Base-by-base conservation (phyloP, 352 stramenopile species). In the Globisporangium echinulatum region DNA sequence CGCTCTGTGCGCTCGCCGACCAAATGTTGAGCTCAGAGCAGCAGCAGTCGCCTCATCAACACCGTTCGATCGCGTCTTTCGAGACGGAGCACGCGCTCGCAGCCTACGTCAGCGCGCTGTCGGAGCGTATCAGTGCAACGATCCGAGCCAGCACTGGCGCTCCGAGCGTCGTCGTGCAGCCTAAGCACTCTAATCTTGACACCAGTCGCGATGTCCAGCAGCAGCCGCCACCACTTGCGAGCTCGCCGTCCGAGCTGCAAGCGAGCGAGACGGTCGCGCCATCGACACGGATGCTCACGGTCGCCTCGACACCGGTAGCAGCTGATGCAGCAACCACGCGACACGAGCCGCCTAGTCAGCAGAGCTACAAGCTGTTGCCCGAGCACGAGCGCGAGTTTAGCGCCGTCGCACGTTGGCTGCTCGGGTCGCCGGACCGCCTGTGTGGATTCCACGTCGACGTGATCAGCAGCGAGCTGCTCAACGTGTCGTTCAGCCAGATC, bases 1-100 rank as follows among this genome's bases (percentile, higher is more conserved):
- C 72, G 50, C 58, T 88, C 4, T 85, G 79, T 50, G 79, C 72
- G 25, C 71, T 88, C 13, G 64, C 60, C 4, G 74, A 87, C 19
- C 63, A 61, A 2, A 8, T 59, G 19, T 25, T 25, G 19, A 25
- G 1, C 19, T 25, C 19, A 25, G 19, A 25, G 19, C 33, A 37
- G 36, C n/a, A 58, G 8, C 19, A 25, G 19, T 25, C 19, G 19
- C 19, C 19, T 25, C 44, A 56, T 8, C 33, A 15, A 0, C 74
- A 83, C 52, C 76, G 72, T 0, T 14, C 53, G 6, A 19, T 71
- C 3, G 50, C 64, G 8, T 58, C 64, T 5, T 83, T 87, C 36
- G 1, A 47, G 3, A 72, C 58, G 42, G 64, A 82, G 14, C 54
- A 59, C 6, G 62, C 61, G 2, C 36, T 74, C 36, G 13, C 77